These are phyloP conservation scores for Aspergillus haitiensis DNA, from an alignment of 495 filamentous ascomycete genomes.

Conservation along the genomic window DNA sequence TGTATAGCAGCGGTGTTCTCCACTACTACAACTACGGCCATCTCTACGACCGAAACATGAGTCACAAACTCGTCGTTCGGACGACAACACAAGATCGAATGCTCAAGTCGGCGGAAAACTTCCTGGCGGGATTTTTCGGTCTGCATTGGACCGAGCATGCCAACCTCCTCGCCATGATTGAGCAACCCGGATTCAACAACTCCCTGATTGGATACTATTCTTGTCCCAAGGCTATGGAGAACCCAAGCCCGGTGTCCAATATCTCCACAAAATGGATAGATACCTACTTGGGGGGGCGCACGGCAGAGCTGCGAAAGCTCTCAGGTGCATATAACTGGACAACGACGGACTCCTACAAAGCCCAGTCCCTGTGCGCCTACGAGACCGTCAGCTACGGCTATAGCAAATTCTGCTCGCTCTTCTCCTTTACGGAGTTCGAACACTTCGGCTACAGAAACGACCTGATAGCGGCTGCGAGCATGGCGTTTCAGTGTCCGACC, in stretches of 20 bases:
- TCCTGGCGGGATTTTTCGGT: slow-evolving; percentile 58
- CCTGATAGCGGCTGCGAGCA: slow-evolving; percentile 52
- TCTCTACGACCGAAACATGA: slow-evolving; percentile 51
- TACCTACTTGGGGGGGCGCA: slow-evolving; percentile 51
- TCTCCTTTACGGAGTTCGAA: slow-evolving; percentile 52
- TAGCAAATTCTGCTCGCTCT: slow-evolving; percentile 51
- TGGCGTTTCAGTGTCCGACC: slow-evolving; percentile 54
- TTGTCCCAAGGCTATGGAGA: slow-evolving; percentile 34
- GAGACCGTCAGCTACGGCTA: slow-evolving; percentile 61
- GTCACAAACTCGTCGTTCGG: slow-evolving; percentile 59
- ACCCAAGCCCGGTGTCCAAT: not conserved
- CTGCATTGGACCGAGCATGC: slow-evolving; percentile 57
- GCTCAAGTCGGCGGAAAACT: slow-evolving; percentile 48
- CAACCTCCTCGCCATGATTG: slow-evolving; percentile 54
- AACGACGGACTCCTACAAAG: slow-evolving; percentile 50
- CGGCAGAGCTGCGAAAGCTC: slow-evolving; percentile 43
- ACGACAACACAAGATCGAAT: slow-evolving; percentile 60
- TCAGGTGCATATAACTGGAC: slow-evolving; percentile 52
- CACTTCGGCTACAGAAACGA: slow-evolving; percentile 54
- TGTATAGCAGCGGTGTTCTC: slow-evolving; percentile 52
- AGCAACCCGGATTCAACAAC: slow-evolving; percentile 20
- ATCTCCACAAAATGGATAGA: slow-evolving; percentile 36
- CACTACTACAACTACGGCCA: slow-evolving; percentile 63
- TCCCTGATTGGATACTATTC: slow-evolving; percentile 34
- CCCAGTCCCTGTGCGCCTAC: slow-evolving; percentile 57